These are phyloP conservation scores for Alectoria sarmentosa DNA, from an alignment of 495 filamentous ascomycete species.

Conservation along the genomic window DNA sequence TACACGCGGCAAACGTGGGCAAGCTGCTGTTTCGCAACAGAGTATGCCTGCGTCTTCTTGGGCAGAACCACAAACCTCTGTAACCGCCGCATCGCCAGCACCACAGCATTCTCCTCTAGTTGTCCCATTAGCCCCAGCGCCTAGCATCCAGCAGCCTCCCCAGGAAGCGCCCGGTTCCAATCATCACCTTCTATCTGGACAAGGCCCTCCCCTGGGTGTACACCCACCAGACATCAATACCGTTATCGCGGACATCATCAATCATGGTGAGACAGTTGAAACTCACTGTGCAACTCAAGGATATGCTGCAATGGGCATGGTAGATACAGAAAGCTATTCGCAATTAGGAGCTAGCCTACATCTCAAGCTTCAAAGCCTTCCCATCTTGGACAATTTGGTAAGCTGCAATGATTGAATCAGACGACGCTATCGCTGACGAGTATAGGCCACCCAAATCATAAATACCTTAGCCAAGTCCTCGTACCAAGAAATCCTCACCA, in stretches of 20 bases:
- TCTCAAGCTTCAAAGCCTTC: slow-evolving; percentile 60
- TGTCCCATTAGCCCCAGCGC: not conserved
- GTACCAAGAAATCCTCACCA: slow-evolving; percentile 65
- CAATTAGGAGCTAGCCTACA: slow-evolving; percentile 50
- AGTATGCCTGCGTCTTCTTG: not conserved
- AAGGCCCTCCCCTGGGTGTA: slow-evolving; percentile 14
- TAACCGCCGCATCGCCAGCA: not conserved
- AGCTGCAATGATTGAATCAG: slow-evolving; percentile 19
- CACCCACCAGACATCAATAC: slow-evolving; percentile 34
- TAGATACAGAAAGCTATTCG: slow-evolving; percentile 35
- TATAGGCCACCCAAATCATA: slow-evolving; percentile 63
- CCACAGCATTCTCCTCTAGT: not conserved
- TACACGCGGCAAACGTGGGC: not conserved
- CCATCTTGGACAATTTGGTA: slow-evolving; percentile 68
- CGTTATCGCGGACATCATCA: slow-evolving; percentile 41
- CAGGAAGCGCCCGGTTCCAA: not conserved
- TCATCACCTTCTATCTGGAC: not conserved
- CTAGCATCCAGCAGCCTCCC: not conserved
- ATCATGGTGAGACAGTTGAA: slow-evolving; percentile 43
- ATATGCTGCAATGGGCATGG: slow-evolving; percentile 30
- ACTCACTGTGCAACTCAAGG: slow-evolving; percentile 31
- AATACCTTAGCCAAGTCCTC: slow-evolving; percentile 59
- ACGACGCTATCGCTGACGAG: slow-evolving; percentile 18
- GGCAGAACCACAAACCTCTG: not conserved
- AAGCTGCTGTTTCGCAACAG: slow-evolving; percentile 1